phyloP scores from a whole-genome alignment of 1,284 basidiomycete species.

The Heterobasidion occidentale region DNA sequence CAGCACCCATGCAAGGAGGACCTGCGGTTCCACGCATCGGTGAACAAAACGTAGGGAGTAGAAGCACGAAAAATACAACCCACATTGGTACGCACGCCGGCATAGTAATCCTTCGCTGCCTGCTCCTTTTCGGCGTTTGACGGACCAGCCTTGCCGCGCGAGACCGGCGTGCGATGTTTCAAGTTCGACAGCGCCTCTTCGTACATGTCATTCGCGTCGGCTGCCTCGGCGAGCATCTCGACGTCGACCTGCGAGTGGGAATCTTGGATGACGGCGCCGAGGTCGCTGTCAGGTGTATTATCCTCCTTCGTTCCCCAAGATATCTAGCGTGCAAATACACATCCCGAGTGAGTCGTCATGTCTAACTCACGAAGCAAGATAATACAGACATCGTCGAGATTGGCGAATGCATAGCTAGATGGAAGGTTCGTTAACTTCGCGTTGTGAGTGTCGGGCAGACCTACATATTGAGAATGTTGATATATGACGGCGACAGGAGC shows the following conservation, averaged over 20 bases:
- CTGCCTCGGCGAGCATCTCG: conserved; percentile 71
- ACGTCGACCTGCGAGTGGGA: conserved; percentile 73
- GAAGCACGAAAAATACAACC: neutral
- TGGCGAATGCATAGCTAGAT: conserved; percentile 10
- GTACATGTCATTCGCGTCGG: conserved; percentile 82
- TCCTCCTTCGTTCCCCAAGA: conserved; percentile 92
- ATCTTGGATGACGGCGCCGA: conserved; percentile 66
- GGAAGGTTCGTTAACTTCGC: conserved; percentile 1
- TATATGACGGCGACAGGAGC: conserved; percentile 88
- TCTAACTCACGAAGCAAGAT: conserved; percentile 2
- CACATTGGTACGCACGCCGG: conserved; percentile 5
- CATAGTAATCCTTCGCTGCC: conserved; percentile 4
- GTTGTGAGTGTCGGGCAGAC: conserved; percentile 43
- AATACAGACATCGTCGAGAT: conserved; percentile 78
- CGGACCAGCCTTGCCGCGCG: neutral
- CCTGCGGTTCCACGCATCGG: conserved; percentile 21
- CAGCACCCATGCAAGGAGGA: conserved; percentile 78
- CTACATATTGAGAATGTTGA: conserved; percentile 85
- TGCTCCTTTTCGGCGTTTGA: conserved; percentile 3
- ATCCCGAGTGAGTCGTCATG: conserved; percentile 4
- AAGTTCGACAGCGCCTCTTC: conserved; percentile 52
- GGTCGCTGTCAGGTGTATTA: conserved; percentile 77
- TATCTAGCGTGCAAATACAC: conserved; percentile 40
- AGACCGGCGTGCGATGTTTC: conserved; percentile 3
- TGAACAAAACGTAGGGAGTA: neutral